Evolutionary conservation across 1,139 yeast species (phyloP).

Genomic region (Spathaspora jeffriesii): DNA sequence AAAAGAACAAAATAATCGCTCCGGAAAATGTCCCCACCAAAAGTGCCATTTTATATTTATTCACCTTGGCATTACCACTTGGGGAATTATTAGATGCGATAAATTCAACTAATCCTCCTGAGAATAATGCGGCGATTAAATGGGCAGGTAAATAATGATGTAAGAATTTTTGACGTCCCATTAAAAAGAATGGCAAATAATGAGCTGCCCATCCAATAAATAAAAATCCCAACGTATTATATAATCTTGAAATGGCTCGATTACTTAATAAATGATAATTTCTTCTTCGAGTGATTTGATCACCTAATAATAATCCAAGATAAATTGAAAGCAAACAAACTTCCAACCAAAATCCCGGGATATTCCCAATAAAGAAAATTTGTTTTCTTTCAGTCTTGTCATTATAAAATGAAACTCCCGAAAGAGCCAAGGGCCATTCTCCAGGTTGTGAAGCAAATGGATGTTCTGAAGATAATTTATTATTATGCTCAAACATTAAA

Average conservation of each 20-base stretch:
- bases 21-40: conserved; percentile 42
- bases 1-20: conserved; percentile 62
- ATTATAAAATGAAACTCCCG: conserved; percentile 98
- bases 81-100: conserved; percentile 54
- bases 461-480: conserved; percentile 81
- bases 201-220: conserved; percentile 88
- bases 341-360: conserved; percentile 92
- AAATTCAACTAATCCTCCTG: conserved; percentile 84
- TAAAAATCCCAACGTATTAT: conserved; percentile 82
- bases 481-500: conserved; percentile 91
- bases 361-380: conserved; percentile 88
- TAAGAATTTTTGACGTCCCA: conserved; percentile 91
- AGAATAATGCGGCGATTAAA: conserved; percentile 78
- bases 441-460: conserved; percentile 96
- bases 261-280: conserved; percentile 56
- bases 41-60: conserved; percentile 26
- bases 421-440: conserved; percentile 89
- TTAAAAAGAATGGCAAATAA: conserved; percentile 86
- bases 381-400: conserved; percentile 64
- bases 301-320: conserved; percentile 64
- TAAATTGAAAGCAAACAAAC: conserved; percentile 67
- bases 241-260: conserved; percentile 71
- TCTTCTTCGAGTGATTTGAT: conserved; percentile 78
- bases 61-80: conserved; percentile 16
- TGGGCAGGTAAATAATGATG: conserved; percentile 98